These are phyloP conservation scores for Leccinum olivaceopallidum DNA, from an alignment of 768 basidiomycete genomes.

Conservation along the genomic window DNA sequence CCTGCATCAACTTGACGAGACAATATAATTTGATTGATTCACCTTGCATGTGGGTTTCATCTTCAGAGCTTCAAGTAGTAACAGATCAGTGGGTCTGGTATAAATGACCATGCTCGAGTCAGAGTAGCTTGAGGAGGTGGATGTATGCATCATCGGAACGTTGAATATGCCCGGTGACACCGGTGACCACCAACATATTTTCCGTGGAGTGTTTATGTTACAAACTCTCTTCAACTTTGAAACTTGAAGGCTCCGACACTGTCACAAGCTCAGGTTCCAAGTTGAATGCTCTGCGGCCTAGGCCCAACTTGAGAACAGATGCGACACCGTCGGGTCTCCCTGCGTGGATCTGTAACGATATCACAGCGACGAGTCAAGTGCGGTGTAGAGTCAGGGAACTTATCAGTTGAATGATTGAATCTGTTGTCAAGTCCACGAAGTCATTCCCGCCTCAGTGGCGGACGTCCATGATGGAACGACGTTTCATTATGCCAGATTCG, in stretches of 20 bases:
- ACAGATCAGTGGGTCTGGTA: neutral
- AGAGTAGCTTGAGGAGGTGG: neutral
- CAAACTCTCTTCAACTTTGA: neutral
- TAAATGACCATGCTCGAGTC: neutral
- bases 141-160: neutral
- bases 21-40: neutral
- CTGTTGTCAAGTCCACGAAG: no score
- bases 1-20: neutral
- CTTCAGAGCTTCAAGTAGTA: neutral
- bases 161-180: neutral
- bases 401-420: no score
- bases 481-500: neutral
- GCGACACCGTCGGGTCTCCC: no score
- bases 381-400: no score
- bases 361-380: no score
- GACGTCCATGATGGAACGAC: no score
- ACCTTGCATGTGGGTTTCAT: neutral
- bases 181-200: neutral
- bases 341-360: no score
- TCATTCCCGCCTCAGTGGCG: no score
- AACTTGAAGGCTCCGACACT: neutral
- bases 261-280: no score
- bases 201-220: neutral
- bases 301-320: no score
- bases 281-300: no score